phyloP scores from a whole-genome alignment of 257 asterid species.

The Salvia miltiorrhiza region DNA sequence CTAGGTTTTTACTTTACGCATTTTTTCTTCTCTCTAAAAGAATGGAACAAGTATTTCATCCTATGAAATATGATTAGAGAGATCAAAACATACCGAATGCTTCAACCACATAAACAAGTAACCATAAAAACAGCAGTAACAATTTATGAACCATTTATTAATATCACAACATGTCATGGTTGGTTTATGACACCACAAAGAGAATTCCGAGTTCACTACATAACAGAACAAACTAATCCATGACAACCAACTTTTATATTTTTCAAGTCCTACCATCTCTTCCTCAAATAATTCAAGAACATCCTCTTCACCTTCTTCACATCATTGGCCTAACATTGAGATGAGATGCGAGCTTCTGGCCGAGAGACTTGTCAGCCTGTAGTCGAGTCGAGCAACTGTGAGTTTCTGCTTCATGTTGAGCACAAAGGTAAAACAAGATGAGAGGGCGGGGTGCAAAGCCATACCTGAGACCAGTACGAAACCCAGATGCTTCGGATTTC shows the following conservation, averaged over 20 bases:
- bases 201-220: conserved; percentile 13
- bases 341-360: conserved; percentile 72
- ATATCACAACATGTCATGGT: conserved; percentile 1
- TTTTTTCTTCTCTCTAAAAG: no score
- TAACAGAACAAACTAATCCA: background rate
- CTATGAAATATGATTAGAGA: no score
- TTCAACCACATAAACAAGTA: background rate
- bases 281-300: background rate
- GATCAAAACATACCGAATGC: background rate
- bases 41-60: no score
- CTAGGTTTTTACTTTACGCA: no score
- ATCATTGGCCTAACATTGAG: conserved; percentile 61
- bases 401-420: background rate
- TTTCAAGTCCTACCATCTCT: background rate
- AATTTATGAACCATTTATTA: conserved; percentile 24
- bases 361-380: conserved; percentile 73
- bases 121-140: background rate
- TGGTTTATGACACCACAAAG: background rate
- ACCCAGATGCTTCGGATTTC: conserved; percentile 69
- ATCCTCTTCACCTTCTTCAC: conserved; percentile 47
- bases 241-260: background rate
- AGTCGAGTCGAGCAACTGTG: conserved; percentile 1
- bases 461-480: conserved; percentile 65
- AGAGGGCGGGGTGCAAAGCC: background rate
- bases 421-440: background rate